A percentile compares a stretch with the other conserved stretches of the same genome.
Evolutionary conservation across 257 asterid species (phyloP).

Genomic region (Salvia miltiorrhiza): DNA sequence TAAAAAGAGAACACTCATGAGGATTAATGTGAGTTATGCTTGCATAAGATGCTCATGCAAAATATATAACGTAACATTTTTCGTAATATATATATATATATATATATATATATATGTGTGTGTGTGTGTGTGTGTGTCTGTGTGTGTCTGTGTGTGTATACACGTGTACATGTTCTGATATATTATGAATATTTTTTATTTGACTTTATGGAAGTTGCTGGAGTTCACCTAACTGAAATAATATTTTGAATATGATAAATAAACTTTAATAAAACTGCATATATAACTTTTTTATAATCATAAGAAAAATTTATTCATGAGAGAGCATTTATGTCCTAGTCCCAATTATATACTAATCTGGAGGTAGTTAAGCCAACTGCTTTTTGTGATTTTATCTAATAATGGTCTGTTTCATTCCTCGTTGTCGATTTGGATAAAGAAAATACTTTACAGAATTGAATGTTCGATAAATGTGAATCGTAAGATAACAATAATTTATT

Average conservation of each 20-base stretch:
- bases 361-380: constrained; percentile 24
- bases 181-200: background rate
- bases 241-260: background rate
- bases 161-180: background rate
- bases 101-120: no score
- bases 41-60: no score
- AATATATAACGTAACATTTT: no score
- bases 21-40: no score
- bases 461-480: background rate
- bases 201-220: background rate
- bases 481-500: background rate
- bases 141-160: no score
- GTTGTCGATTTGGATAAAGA: background rate
- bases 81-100: no score
- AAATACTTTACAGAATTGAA: background rate
- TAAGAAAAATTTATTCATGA: background rate
- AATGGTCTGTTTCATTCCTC: background rate
- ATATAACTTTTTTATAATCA: background rate
- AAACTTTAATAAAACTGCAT: background rate
- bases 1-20: no score
- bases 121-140: no score
- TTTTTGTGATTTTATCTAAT: background rate
- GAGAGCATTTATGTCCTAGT: background rate
- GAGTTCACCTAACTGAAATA: constrained; percentile 6
- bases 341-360: background rate